Base-by-base conservation (phyloP, 352 stramenopile genomes). In the Phytopythium delawarense region DNA sequence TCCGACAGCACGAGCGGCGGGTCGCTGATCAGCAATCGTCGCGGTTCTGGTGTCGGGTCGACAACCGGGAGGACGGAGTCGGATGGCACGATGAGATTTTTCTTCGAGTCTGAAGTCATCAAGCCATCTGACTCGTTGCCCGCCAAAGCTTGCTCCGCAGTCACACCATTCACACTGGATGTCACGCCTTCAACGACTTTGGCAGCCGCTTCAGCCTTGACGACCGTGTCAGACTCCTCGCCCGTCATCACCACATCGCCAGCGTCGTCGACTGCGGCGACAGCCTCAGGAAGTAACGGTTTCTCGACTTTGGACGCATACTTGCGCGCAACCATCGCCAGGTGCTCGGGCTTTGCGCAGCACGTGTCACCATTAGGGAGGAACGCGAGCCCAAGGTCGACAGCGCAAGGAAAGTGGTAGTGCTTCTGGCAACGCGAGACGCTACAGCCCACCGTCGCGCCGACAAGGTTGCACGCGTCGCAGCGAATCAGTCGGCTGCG, bases 371-470 rank as follows among this genome's bases (percentile, higher is more conserved):
- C 74, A 12, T 75, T 90, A 2, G 78, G 75, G 42, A 92, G 65
- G 50, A 94, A 94, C 1, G 79, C 71, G 12, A 91, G 78, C 5
- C 79, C 79, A 48, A 79, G 68, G 56, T 92, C 90, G 20, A 94
- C 75, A 20, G 93, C 93, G 58, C 96, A 98, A 2, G 86, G 80
- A 61, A 98, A 98, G 69, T 99, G 96, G 55, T 92, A 99, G 64
- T 97, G 96, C 39, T 75, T 79, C 40, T 78, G 79, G 50, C 96
- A 98, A 8, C 91, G 88, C 8, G 76, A 72, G 34, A 93, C 87
- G 13, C 71, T 76, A 62, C 96, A 99, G 11, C 95, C 95, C 16
- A 98, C 73, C 6, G 91, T 98, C 15, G 96, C 96, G 7, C 96
- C 96, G 25, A 85, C 74, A 3, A 94, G 72, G 13, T 86, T 86